These are phyloP conservation scores for Leptodermis oblonga DNA, from an alignment of 257 asterid species.

Conservation along the genomic window DNA sequence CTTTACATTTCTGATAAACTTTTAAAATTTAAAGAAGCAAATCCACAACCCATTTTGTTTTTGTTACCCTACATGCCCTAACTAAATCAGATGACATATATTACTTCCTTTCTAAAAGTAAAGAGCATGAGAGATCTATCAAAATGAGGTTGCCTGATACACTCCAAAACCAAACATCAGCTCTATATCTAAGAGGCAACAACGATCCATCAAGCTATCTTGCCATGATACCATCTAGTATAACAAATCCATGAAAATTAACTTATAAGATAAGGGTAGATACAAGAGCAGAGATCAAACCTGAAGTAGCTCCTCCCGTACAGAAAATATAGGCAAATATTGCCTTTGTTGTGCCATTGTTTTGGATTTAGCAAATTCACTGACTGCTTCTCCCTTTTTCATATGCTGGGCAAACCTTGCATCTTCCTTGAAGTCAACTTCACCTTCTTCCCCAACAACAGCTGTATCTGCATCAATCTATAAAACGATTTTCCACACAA, in stretches of 20 bases:
- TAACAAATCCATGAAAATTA: not conserved
- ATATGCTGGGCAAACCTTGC: constrained; percentile 92
- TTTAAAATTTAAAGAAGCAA: no score
- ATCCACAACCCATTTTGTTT: no score
- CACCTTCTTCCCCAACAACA: constrained; percentile 92
- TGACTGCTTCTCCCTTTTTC: constrained; percentile 73
- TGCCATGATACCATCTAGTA: not conserved
- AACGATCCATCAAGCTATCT: not conserved
- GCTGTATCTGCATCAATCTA: constrained; percentile 99
- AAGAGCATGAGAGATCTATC: not conserved
- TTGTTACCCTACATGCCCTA: no score
- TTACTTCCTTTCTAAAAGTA: not conserved
- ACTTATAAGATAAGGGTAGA: not conserved
- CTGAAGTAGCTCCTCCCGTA: constrained; percentile 94
- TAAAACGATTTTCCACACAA: constrained; percentile 22
- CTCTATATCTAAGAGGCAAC: no score
- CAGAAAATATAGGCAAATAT: constrained; percentile 89
- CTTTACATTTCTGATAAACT: no score
- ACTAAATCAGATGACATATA: not conserved
- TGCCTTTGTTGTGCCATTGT: constrained; percentile 81
- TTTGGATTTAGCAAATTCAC: constrained; percentile 72
- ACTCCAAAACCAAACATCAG: not conserved
- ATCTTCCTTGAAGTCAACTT: constrained; percentile 91
- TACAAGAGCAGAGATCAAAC: constrained; percentile 29
- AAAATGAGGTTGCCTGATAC: not conserved